These are phyloP conservation scores for Aspergillus pseudoviridinutans DNA, from an alignment of 2,329 filamentous ascomycete genomes.

Conservation along the genomic window DNA sequence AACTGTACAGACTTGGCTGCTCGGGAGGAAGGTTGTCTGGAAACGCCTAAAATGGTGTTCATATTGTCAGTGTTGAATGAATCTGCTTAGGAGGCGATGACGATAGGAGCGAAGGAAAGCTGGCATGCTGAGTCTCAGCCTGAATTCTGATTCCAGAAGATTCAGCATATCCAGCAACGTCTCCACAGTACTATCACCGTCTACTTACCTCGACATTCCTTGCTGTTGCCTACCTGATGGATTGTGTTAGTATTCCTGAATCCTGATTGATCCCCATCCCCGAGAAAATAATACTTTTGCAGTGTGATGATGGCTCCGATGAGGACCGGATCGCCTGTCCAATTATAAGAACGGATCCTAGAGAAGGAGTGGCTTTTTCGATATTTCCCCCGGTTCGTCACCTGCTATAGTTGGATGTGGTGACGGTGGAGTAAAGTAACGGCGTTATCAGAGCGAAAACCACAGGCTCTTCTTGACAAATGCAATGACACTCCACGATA, in stretches of 20 bases:
- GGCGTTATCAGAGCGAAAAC: not conserved
- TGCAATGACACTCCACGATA: not conserved
- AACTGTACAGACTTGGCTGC: no score
- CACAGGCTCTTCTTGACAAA: not conserved
- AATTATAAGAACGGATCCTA: not conserved
- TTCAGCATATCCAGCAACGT: not conserved
- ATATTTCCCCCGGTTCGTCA: not conserved
- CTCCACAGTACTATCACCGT: not conserved
- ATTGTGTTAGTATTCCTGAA: not conserved
- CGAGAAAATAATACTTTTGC: not conserved
- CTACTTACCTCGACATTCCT: not conserved
- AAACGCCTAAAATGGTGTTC: no score
- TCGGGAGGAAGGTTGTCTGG: no score
- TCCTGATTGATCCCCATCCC: not conserved
- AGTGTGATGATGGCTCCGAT: not conserved
- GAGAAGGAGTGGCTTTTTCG: not conserved
- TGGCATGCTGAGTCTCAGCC: no score
- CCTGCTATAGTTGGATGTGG: not conserved
- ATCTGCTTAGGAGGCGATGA: no score
- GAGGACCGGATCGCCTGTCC: not conserved
- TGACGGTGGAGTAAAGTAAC: not conserved
- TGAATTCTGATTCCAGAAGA: no score
- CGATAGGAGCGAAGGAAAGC: no score
- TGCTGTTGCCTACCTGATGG: not conserved
- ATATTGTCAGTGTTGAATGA: no score